Percentiles rank a stretch among this genome's conserved stretches.
Evolutionary conservation across 768 basidiomycete species (phyloP).

Genomic region (Naematelia aurantialba): DNA sequence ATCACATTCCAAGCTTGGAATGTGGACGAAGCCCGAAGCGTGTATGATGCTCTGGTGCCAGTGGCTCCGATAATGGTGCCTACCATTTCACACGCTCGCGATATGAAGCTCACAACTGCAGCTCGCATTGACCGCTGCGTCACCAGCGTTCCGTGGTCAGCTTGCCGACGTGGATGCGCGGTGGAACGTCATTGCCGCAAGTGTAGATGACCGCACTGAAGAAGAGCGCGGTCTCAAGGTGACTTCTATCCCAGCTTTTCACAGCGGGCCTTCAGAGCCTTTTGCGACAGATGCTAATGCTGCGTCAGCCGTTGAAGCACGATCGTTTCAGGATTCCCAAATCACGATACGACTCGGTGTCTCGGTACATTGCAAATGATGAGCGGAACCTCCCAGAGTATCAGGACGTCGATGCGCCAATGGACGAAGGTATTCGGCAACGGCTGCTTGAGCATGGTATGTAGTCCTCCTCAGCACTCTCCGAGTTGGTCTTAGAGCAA

Average conservation of each 20-base stretch:
- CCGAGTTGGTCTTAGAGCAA: neutral
- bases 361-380: slow-evolving; percentile 82
- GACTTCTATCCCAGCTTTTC: slow-evolving; percentile 4
- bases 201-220: slow-evolving; percentile 92
- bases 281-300: neutral
- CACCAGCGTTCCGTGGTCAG: slow-evolving; percentile 90
- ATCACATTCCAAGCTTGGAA: slow-evolving; percentile 97
- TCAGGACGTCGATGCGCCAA: slow-evolving; percentile 79
- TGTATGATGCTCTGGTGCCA: slow-evolving; percentile 95
- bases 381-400: slow-evolving; percentile 88
- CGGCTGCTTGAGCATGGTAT: slow-evolving; percentile 73
- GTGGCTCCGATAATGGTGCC: slow-evolving; percentile 89
- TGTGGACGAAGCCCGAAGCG: slow-evolving; percentile 79
- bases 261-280: neutral
- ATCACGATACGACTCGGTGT: slow-evolving; percentile 94
- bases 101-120: slow-evolving; percentile 47
- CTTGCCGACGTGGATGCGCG: slow-evolving; percentile 95
- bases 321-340: slow-evolving; percentile 81
- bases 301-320: slow-evolving; percentile 68
- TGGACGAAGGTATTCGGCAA: slow-evolving; percentile 68
- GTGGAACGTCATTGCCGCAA: slow-evolving; percentile 98
- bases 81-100: neutral
- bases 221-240: slow-evolving; percentile 90
- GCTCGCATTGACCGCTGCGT: slow-evolving; percentile 91
- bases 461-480: slow-evolving; percentile 26